Conservation (phyloP, 164 flowering plant species). For the Macadamia integrifolia region DNA sequence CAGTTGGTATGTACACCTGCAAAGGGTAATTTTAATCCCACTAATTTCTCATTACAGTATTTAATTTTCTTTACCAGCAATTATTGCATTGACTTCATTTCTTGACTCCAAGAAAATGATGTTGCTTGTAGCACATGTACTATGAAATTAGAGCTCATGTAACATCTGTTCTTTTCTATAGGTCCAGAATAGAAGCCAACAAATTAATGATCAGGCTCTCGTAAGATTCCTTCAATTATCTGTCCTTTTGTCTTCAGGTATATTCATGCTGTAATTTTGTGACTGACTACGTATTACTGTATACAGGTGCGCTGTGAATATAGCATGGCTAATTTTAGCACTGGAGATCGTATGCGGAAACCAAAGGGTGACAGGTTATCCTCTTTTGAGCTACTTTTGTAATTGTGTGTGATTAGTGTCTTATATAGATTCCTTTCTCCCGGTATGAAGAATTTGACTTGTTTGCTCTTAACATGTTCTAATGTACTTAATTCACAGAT, state of each 20-base stretch:
- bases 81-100: too few species aligned
- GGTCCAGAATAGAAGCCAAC: constrained; percentile 88
- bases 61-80: too few species aligned
- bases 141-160: neutral
- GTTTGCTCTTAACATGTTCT: neutral
- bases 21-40: too few species aligned
- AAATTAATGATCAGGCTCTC: constrained; percentile 75
- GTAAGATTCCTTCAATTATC: constrained; percentile 28
- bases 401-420: neutral
- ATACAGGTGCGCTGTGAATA: constrained; percentile 91
- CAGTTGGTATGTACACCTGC: too few species aligned
- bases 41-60: neutral
- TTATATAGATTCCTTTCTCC: neutral
- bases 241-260: neutral
- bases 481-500: neutral
- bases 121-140: too few species aligned
- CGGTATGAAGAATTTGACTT: neutral
- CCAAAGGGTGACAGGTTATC: constrained; percentile 90
- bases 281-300: neutral
- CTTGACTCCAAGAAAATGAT: too few species aligned
- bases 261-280: neutral
- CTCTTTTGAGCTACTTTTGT: neutral
- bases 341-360: constrained; percentile 87
- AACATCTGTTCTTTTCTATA: constrained; percentile 21
- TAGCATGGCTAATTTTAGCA: constrained; percentile 97